Evolutionary conservation across 352 stramenopile species (phyloP), one percentile per base, ranked within the genome.

Genomic region (Plasmopara viticola): DNA sequence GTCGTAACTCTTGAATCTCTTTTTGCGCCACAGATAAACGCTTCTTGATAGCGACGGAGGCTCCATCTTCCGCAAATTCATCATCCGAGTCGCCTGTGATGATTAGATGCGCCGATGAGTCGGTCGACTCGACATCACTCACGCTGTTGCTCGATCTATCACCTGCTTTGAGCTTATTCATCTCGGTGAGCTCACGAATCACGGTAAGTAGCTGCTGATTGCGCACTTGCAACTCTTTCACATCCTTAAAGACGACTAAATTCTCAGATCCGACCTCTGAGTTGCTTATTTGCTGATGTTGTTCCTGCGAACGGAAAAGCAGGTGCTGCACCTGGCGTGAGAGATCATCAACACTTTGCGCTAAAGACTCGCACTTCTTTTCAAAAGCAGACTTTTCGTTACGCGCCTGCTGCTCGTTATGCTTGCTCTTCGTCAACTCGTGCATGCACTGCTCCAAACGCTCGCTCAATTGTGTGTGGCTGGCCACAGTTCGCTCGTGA

Each of bases 311-410:
- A 20, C 74, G 73, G 66, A 87, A 90, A 8, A 92, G 62, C 44
- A 92, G 40, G 50, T 94, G 75, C 64, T 97, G 95, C 5, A 98
- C 86, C 66, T 98, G 95, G 9, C 79, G 76, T 6, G 90, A 95
- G 42, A 98, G 69, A 56, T 97, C 90, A 25, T 91, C 76, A 31
- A 94, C 89, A 38, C 86, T 89, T 51, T 86, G 73, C 18, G 72
- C 68, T 15, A 96, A 66, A 28, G 87, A 78, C 4, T 84, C 64
- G 34, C 79, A 86, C 51, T 95, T 82, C 31, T 70, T 69, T 63
- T 90, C 74, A 42, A 84, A 71, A 14, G 71, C 54, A 34, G 56
- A 61, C 53, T 90, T 84, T 37, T 95, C 87, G 12, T 74, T 63
- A 45, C 58, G 63, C n/a, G 73, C 71, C 13, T 74, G 56, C 38